These are phyloP conservation scores for Coelastrella sp. DNA, from an alignment of 139 green algal species.

Conservation along the genomic window DNA sequence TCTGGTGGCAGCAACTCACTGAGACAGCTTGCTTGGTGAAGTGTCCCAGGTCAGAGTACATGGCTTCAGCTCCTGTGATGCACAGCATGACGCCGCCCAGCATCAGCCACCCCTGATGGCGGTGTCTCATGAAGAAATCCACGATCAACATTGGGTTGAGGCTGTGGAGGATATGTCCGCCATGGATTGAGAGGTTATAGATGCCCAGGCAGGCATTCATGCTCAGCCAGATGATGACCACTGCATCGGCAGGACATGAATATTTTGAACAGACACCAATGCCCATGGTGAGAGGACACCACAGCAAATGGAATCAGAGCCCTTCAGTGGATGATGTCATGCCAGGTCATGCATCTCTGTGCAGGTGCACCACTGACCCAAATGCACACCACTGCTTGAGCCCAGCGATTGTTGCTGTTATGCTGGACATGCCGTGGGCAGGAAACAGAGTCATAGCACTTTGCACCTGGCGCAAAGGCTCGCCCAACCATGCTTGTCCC, in stretches of 20 bases:
- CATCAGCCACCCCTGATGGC: conserved; percentile 13
- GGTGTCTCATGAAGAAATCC: conserved; percentile 15
- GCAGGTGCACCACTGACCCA: too few species aligned
- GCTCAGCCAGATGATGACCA: conserved; percentile 29
- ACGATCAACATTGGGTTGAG: conserved; percentile 10
- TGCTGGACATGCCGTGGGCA: too few species aligned
- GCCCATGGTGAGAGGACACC: too few species aligned
- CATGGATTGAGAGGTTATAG: conserved; percentile 3
- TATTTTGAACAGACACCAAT: not conserved
- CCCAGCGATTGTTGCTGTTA: too few species aligned
- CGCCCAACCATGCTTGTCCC: not conserved
- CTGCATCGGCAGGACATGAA: not conserved
- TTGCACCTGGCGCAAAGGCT: conserved; percentile 9
- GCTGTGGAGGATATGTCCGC: not conserved
- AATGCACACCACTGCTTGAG: too few species aligned
- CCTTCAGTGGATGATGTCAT: too few species aligned
- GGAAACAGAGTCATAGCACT: not conserved
- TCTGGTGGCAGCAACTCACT: not conserved
- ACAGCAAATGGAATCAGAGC: too few species aligned
- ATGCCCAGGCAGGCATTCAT: conserved; percentile 28
- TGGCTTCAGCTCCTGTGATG: conserved; percentile 28
- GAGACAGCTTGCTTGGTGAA: conserved; percentile 20
- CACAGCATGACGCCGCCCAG: conserved; percentile 38
- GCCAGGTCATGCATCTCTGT: too few species aligned
- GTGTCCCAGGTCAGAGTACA: conserved; percentile 36